phyloP scores from a whole-genome alignment of 1,284 basidiomycete species.

The Erythrobasidium hasegawianum region DNA sequence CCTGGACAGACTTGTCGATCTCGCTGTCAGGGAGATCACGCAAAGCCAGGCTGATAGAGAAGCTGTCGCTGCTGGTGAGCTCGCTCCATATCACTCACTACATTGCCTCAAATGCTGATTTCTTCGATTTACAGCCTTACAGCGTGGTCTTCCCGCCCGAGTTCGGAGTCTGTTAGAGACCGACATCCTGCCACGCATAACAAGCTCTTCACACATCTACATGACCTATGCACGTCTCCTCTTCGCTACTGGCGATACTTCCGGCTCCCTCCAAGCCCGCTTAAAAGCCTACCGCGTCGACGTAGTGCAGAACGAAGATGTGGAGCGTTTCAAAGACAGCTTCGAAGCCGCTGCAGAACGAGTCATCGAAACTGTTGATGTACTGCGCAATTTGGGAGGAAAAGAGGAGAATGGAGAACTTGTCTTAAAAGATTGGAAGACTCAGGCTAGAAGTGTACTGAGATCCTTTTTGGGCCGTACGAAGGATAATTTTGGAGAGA shows the following conservation, averaged over 20 bases:
- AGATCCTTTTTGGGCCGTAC: slow-evolving; percentile 75
- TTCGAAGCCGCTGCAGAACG: slow-evolving; percentile 45
- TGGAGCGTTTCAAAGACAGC: slow-evolving; percentile 46
- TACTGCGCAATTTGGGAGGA: slow-evolving; percentile 75
- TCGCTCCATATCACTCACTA: too few species aligned
- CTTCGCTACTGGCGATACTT: slow-evolving; percentile 62
- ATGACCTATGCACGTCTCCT: slow-evolving; percentile 73
- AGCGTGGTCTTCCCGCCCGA: slow-evolving; percentile 61
- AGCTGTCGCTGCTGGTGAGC: slow-evolving; percentile 13
- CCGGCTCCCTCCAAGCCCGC: slow-evolving; percentile 67
- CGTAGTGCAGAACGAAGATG: slow-evolving; percentile 60
- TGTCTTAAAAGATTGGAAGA: slow-evolving; percentile 63
- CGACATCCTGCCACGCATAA: slow-evolving; percentile 71
- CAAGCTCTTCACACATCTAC: slow-evolving; percentile 68
- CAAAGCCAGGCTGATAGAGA: slow-evolving; percentile 43
- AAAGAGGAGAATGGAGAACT: slow-evolving; percentile 51
- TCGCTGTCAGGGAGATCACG: slow-evolving; percentile 60
- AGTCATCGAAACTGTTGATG: slow-evolving; percentile 56
- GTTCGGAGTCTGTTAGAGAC: slow-evolving; percentile 68
- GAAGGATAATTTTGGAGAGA: slow-evolving; percentile 72
- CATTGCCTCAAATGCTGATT: too few species aligned
- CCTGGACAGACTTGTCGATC: slow-evolving; percentile 78
- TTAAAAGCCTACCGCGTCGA: slow-evolving; percentile 75
- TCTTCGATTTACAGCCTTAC: too few species aligned
- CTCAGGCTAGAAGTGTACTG: slow-evolving; percentile 81